phyloP scores from a whole-genome alignment of 2,329 filamentous ascomycete genomes.

The Fusarium chuoi region DNA sequence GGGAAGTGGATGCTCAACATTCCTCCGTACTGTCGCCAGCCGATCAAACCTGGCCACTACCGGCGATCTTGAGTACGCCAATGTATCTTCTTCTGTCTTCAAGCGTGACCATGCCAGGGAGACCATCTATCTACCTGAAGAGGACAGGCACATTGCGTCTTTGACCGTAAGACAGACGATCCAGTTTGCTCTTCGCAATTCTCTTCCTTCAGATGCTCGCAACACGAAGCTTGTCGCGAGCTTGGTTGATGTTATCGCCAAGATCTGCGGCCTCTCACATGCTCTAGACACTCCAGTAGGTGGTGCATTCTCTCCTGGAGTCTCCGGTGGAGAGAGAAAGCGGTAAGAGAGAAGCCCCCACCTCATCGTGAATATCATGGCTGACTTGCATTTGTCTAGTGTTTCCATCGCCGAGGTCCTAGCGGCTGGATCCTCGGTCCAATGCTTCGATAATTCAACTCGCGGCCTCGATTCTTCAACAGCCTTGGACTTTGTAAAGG shows the following conservation, averaged over 20 bases:
- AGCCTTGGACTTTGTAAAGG: neutral
- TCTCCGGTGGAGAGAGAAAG: neutral
- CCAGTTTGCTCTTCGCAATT: conserved; percentile 75
- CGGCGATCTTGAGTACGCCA: conserved; percentile 46
- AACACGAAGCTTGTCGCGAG: neutral
- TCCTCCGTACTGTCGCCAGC: conserved; percentile 79
- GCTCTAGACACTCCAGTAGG: neutral
- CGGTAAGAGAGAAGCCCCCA: neutral
- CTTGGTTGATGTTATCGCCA: neutral
- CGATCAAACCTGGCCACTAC: conserved; percentile 72
- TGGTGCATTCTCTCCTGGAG: neutral
- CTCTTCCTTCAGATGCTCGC: neutral
- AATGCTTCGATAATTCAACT: neutral
- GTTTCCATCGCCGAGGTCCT: neutral
- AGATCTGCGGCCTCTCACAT: neutral
- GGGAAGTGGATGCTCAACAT: conserved; percentile 79
- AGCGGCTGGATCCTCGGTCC: neutral
- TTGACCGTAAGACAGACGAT: conserved; percentile 83
- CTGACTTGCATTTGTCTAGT: neutral
- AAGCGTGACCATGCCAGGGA: conserved; percentile 76
- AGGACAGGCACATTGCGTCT: conserved; percentile 77
- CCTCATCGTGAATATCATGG: fast-evolving
- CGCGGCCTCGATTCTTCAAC: neutral
- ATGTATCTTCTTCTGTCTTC: conserved; percentile 68
- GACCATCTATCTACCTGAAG: conserved; percentile 81